Evolutionary conservation across 2,329 filamentous ascomycete species (phyloP).

Genomic region (Beauveria bassiana): DNA sequence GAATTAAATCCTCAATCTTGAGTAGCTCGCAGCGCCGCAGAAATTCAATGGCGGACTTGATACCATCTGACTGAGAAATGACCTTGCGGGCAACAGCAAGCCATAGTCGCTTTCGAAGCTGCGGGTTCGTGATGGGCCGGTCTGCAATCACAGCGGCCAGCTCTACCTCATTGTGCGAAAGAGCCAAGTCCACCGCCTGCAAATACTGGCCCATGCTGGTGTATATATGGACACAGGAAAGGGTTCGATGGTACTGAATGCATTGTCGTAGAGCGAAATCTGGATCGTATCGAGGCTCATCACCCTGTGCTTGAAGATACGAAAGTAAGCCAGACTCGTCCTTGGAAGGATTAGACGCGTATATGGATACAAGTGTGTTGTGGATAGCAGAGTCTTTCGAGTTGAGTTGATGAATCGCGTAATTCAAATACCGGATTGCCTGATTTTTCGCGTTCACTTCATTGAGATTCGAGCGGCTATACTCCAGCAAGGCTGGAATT

Average conservation of each 20-base stretch:
- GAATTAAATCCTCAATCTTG: slow-evolving; percentile 92
- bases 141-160: slow-evolving; percentile 86
- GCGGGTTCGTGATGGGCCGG: slow-evolving; percentile 67
- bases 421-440: slow-evolving; percentile 86
- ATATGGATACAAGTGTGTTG: slow-evolving; percentile 94
- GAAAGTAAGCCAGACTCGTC: slow-evolving; percentile 80
- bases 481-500: slow-evolving; percentile 88
- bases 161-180: slow-evolving; percentile 84
- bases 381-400: slow-evolving; percentile 81
- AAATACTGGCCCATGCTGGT: slow-evolving; percentile 92
- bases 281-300: slow-evolving; percentile 81
- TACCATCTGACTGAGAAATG: slow-evolving; percentile 76
- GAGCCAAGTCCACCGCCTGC: slow-evolving; percentile 84
- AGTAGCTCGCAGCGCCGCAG: slow-evolving; percentile 85
- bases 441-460: slow-evolving; percentile 67
- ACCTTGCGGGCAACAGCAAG: slow-evolving; percentile 91
- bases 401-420: slow-evolving; percentile 79
- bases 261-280: slow-evolving; percentile 94
- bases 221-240: slow-evolving; percentile 96
- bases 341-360: slow-evolving; percentile 74
- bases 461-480: slow-evolving; percentile 70
- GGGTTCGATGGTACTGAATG: slow-evolving; percentile 86
- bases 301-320: slow-evolving; percentile 85
- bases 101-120: slow-evolving; percentile 89
- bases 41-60: slow-evolving; percentile 91